Base-by-base conservation (phyloP, 306 rosid species). In the Quercus gilva region DNA sequence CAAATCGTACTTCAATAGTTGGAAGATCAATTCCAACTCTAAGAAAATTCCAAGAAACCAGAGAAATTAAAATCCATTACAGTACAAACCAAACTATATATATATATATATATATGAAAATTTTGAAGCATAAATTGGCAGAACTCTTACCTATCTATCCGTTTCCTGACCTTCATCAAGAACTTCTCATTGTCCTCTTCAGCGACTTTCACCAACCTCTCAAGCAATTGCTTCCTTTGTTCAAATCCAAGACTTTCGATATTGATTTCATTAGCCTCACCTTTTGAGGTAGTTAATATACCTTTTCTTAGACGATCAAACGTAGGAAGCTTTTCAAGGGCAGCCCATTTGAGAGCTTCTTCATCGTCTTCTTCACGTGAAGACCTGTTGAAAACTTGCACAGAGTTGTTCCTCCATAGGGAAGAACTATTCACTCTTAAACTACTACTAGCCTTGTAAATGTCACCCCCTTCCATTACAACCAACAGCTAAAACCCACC, bases 301-400 rank as follows among this genome's bases (percentile, higher is more conserved):
- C 94, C 97, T 85, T 85, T 93, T 73, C 86, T 89, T 29, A 93
- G n/a, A 58, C 97, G 98, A 55, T 70, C 73, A 78, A 85, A 89
- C 15, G 97, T 91, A 2, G 97, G 98, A 29, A 93, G 93, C 79
- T 74, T 88, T 78, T 91, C 91, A 6, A 91, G 80, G 1, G 89
- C 89, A 53, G 90, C 90, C 97, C 97, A 90, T 76, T 82, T 87
- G 5, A 93, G 89, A 83, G 90, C 91, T 49, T 79, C 89, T 80
- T 88, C 97, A 76, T 90, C 96, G 1, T 86, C 87, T 35, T 86
- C 92, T 14, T 78, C 75, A 0, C 15, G 25, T 1, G 71, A 75
- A 12, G 97, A 86, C 57, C 75, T 79, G 0, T 92, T 77, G 65
- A 91, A 93, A 69, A 71, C 83, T 14, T 86, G 90, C 59, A 49